Base-by-base conservation (phyloP, 176 grass and related monocot genomes). In the Miscanthus lutarioriparius region DNA sequence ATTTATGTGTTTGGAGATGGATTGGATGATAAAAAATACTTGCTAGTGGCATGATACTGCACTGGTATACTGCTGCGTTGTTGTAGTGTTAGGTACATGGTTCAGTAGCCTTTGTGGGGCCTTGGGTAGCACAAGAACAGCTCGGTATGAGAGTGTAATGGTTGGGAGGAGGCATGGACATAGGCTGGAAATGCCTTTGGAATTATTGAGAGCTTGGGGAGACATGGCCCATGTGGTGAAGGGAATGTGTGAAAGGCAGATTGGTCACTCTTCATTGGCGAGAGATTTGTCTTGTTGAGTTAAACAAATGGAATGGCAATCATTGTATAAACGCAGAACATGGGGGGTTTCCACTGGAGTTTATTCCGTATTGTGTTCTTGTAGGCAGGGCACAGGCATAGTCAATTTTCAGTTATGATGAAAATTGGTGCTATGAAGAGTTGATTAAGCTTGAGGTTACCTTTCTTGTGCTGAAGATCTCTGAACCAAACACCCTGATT, bases 101-200 rank as follows among this genome's bases (percentile, higher is more conserved):
- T 67, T 75, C 74, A 85, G 83, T 85, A 70, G 66, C 47, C 36
- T 83, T 13, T 74, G 75, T 79, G 82, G 82, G 75, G 89, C 75
- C 75, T 80, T 59, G 68, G 77, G 82, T 64, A 75, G 83, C 90
- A 89, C 74, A 89, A 69, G 37, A 89, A 89, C 90, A 92, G 90
- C 90, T 89, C 45, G 86, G 74, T 68, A 54, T 83, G 75, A 44
- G 86, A 70, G 90, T 88, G 86, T 88, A 92, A 92, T 83, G 83
- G 78, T 28, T 80, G 7, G 80, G 75, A 45, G 67, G 44, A 40
- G 47, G 66, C 80, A 79, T 83, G 88, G 86, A 87, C 78, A 72
- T 86, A 38, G 87, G 93, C 93, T 95, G 88, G 88, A 92, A 91
- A 92, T 90, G 85, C 81, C 82, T 82, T 92, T 86, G 82, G 93